Evolutionary conservation across 1,284 basidiomycete species (phyloP).

Genomic region (Trametes pubescens): DNA sequence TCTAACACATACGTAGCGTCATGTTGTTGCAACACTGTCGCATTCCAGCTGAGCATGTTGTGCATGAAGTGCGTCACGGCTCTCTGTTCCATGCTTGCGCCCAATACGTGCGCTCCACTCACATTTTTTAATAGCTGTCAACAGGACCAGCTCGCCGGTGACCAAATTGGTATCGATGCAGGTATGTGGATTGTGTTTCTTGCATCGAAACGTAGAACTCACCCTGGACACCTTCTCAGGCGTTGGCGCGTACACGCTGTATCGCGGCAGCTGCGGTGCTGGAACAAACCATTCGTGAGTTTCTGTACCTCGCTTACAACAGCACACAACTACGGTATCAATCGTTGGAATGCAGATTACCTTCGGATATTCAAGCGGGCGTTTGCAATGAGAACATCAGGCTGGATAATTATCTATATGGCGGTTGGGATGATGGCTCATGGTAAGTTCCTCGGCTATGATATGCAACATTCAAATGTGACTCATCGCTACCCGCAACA

Average conservation of each 20-base stretch:
- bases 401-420: slow-evolving; percentile 21
- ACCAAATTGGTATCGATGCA: slow-evolving; percentile 24
- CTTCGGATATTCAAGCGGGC: slow-evolving; percentile 14
- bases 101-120: too few species aligned
- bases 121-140: slow-evolving; percentile 25
- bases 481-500: neutral
- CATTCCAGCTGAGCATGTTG: slow-evolving; percentile 34
- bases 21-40: slow-evolving; percentile 33
- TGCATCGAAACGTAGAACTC: neutral
- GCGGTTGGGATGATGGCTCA: slow-evolving; percentile 14
- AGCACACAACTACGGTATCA: too few species aligned
- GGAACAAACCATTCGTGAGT: slow-evolving; percentile 9
- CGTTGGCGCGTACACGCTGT: slow-evolving; percentile 15
- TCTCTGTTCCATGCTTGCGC: neutral
- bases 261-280: slow-evolving; percentile 13
- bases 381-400: slow-evolving; percentile 19
- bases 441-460: slow-evolving; percentile 11
- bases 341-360: neutral
- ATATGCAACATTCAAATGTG: too few species aligned
- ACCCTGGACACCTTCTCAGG: slow-evolving; percentile 4
- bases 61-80: slow-evolving; percentile 29
- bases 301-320: too few species aligned
- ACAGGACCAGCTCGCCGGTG: slow-evolving; percentile 10
- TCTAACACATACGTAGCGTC: slow-evolving; percentile 7
- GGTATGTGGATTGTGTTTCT: slow-evolving; percentile 6